Conservation (phyloP, 805 yeast species). For the Kregervanrija fluxuum region DNA sequence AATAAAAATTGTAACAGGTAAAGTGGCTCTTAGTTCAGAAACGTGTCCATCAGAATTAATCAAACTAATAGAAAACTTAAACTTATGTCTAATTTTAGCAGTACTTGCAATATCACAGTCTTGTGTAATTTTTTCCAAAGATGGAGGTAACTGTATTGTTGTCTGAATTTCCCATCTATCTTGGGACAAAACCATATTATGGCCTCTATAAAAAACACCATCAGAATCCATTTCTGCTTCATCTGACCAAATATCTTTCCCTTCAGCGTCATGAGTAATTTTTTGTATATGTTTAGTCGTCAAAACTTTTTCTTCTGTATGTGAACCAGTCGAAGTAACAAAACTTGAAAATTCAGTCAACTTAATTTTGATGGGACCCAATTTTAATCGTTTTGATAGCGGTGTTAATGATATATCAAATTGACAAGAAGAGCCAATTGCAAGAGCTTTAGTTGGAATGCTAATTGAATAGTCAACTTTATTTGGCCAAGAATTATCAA, state of each 20-base stretch:
- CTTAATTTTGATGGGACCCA: conserved; percentile 67
- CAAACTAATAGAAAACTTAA: conserved; percentile 73
- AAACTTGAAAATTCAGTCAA: conserved; percentile 59
- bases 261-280: conserved; percentile 30
- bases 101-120: conserved; percentile 69
- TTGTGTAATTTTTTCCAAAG: conserved; percentile 72
- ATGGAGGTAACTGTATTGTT: conserved; percentile 58
- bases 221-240: conserved; percentile 30
- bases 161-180: conserved; percentile 74
- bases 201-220: conserved; percentile 29
- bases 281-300: conserved; percentile 38
- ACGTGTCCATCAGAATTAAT: conserved; percentile 88
- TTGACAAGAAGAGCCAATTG: conserved; percentile 76
- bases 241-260: conserved; percentile 34
- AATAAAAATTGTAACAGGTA: conserved; percentile 53
- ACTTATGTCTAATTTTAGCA: conserved; percentile 81
- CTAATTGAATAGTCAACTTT: conserved; percentile 87
- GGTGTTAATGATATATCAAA: conserved; percentile 72
- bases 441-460: conserved; percentile 81
- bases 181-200: conserved; percentile 27
- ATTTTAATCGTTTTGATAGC: conserved; percentile 64
- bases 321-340: conserved; percentile 52
- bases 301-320: conserved; percentile 56
- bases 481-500: conserved; percentile 92
- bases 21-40: conserved; percentile 84